These are phyloP conservation scores for Vanrija sp. DNA, from an alignment of 1,284 basidiomycete genomes.

Conservation along the genomic window DNA sequence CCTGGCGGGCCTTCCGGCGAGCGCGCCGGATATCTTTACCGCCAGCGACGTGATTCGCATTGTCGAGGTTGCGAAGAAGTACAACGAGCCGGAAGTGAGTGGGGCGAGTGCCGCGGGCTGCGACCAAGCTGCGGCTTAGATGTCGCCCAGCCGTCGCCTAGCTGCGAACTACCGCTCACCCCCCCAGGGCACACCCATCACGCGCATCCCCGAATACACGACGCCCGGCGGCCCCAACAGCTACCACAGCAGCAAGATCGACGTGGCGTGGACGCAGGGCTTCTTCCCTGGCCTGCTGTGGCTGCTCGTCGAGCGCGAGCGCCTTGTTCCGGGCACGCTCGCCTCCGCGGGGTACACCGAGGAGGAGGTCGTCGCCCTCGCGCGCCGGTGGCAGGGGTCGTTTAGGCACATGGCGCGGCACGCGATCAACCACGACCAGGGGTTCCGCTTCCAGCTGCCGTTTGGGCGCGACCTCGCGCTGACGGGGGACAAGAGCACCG, in stretches of 20 bases:
- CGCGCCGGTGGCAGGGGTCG: conserved; percentile 29
- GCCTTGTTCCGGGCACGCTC: conserved; percentile 20
- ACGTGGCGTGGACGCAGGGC: conserved; percentile 35
- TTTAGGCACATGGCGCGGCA: conserved; percentile 25
- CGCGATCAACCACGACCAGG: conserved; percentile 39
- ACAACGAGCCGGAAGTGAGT: conserved; percentile 24
- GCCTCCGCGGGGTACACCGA: conserved; percentile 16
- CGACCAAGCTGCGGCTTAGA: too few species aligned
- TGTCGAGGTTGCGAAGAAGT: conserved; percentile 37
- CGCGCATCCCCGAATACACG: conserved; percentile 34
- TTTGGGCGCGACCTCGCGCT: conserved; percentile 37
- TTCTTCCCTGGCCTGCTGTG: conserved; percentile 41
- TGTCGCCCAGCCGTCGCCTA: not conserved
- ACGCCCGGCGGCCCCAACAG: conserved; percentile 26
- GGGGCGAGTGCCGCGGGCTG: too few species aligned
- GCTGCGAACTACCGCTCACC: not conserved
- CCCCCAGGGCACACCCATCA: conserved; percentile 19
- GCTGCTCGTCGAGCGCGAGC: conserved; percentile 30
- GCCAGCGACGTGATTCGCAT: conserved; percentile 22
- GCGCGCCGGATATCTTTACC: conserved; percentile 8
- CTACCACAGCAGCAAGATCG: conserved; percentile 30
- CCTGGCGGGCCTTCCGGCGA: conserved; percentile 3
- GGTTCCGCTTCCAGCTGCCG: conserved; percentile 38
- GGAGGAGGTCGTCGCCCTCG: conserved; percentile 26
- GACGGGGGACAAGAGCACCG: conserved; percentile 25